These are phyloP conservation scores for Pouteria campechiana DNA, from an alignment of 179 eudicot genomes.

Conservation along the genomic window DNA sequence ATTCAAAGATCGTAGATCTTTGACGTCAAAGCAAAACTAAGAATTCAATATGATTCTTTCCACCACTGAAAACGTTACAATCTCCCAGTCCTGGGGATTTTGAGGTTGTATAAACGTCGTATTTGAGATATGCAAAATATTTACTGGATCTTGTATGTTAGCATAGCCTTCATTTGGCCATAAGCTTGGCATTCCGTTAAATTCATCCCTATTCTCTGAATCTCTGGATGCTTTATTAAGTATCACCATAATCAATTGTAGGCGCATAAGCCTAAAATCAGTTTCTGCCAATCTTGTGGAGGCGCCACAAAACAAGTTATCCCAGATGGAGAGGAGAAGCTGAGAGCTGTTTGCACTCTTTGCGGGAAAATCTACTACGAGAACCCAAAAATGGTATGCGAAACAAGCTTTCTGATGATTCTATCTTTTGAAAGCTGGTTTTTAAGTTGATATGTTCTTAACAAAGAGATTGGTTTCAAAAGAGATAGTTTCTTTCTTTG, in stretches of 20 bases:
- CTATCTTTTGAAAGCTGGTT: no score
- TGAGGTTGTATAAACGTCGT: background rate
- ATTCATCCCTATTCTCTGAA: conserved; percentile 1
- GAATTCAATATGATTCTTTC: no score
- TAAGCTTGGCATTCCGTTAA: no score
- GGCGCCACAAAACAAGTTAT: conserved; percentile 81
- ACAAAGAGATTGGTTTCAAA: background rate
- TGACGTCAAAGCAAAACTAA: no score
- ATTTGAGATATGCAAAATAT: background rate
- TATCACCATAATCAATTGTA: conserved; percentile 12
- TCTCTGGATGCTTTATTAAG: background rate
- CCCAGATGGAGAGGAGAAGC: conserved; percentile 94
- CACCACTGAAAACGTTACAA: no score
- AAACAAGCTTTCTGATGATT: no score
- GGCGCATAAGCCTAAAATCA: conserved; percentile 58
- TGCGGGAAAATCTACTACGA: conserved; percentile 87
- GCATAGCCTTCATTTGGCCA: background rate
- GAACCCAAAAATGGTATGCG: conserved; percentile 88
- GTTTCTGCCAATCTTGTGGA: conserved; percentile 90
- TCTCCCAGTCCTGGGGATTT: background rate
- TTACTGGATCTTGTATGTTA: background rate
- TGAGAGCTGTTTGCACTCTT: conserved; percentile 72
- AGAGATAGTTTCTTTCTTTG: background rate
- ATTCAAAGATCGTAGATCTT: no score
- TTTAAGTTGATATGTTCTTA: no score